Conservation (phyloP, 129 eudicot genomes). For the Cynara cardunculus region DNA sequence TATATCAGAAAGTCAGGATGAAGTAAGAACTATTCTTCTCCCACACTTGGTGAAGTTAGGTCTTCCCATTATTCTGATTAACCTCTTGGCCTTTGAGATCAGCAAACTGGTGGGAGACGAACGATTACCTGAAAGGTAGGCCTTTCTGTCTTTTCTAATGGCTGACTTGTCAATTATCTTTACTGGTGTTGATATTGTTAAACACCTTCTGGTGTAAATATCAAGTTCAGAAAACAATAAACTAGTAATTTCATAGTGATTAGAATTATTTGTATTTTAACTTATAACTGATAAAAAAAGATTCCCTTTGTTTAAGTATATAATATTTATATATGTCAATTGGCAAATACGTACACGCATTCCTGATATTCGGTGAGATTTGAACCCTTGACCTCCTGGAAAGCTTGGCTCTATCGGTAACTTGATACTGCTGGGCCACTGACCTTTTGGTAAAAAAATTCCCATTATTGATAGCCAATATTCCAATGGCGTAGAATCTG, state of each 20-base stretch:
- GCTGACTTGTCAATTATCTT: background rate
- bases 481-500: too few relatives aligned
- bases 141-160: constrained; percentile 1
- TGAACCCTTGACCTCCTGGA: too few relatives aligned
- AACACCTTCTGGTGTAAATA: background rate
- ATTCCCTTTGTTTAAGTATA: too few relatives aligned
- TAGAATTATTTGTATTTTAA: background rate
- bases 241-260: background rate
- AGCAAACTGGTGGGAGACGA: constrained; percentile 61
- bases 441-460: too few relatives aligned
- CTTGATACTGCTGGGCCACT: too few relatives aligned
- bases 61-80: constrained; percentile 57
- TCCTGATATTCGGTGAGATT: too few relatives aligned
- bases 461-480: too few relatives aligned
- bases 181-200: background rate
- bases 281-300: too few relatives aligned
- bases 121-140: constrained; percentile 78
- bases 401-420: too few relatives aligned
- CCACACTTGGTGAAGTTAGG: constrained; percentile 66
- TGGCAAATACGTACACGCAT: too few relatives aligned
- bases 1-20: constrained; percentile 61
- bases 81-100: constrained; percentile 70
- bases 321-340: too few relatives aligned
- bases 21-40: constrained; percentile 51
- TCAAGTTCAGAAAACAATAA: background rate